Evolutionary conservation across 2,329 filamentous ascomycete genomes (phyloP).

Genomic region (Sordariomycetes sp.): DNA sequence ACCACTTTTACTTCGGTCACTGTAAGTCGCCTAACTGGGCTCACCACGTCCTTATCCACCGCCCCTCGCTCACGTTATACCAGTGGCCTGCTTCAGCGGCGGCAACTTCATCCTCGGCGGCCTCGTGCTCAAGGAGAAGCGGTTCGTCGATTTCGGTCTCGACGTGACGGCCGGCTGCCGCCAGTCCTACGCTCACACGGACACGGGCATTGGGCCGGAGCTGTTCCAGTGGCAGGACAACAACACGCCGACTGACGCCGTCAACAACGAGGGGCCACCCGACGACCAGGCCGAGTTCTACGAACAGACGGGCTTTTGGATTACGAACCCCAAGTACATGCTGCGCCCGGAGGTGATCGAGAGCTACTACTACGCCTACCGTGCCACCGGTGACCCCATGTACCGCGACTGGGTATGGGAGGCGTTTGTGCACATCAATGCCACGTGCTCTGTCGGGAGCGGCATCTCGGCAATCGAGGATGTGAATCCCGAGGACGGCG

Average conservation of each 20-base stretch:
- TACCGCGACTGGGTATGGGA: slow-evolving; percentile 83
- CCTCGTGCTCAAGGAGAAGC: slow-evolving; percentile 50
- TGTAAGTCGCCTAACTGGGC: slow-evolving; percentile 21
- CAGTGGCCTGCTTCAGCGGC: slow-evolving; percentile 71
- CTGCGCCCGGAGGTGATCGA: slow-evolving; percentile 76
- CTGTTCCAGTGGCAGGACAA: slow-evolving; percentile 50
- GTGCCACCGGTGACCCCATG: slow-evolving; percentile 61
- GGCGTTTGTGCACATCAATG: slow-evolving; percentile 59
- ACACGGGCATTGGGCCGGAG: slow-evolving; percentile 70
- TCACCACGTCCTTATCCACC: not conserved
- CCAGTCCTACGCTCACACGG: slow-evolving; percentile 58
- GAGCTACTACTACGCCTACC: slow-evolving; percentile 78
- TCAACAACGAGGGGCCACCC: slow-evolving; percentile 28
- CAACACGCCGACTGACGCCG: slow-evolving; percentile 19
- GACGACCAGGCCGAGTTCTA: slow-evolving; percentile 47
- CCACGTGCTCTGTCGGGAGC: slow-evolving; percentile 48
- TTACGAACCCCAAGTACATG: slow-evolving; percentile 48
- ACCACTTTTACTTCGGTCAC: slow-evolving; percentile 36
- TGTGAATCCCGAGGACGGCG: slow-evolving; percentile 54
- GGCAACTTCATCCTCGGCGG: slow-evolving; percentile 81
- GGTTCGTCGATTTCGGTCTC: slow-evolving; percentile 67
- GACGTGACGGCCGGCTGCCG: slow-evolving; percentile 62
- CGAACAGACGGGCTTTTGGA: slow-evolving; percentile 59
- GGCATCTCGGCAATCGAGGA: slow-evolving; percentile 58
- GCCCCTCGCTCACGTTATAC: slow-evolving; percentile 5